Base-by-base conservation (phyloP, 371 early-diverging fungal species). In the Haplosporangium sp. region DNA sequence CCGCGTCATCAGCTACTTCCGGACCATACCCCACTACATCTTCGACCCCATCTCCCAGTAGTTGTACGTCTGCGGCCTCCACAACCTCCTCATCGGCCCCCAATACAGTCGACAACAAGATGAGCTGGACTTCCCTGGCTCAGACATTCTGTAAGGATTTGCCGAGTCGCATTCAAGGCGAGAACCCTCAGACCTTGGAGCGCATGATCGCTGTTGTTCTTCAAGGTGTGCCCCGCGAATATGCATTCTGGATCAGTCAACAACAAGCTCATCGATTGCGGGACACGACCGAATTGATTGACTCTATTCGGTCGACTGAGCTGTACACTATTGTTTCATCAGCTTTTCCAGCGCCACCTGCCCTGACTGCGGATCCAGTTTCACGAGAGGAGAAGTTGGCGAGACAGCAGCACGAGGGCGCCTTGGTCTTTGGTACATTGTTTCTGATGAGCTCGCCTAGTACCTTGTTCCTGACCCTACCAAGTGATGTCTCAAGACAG, bases 41-140 rank as follows among this genome's bases (percentile, higher is more conserved):
- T 41, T 21, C 37, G 12, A 8, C 58, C 0, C 12, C 74, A 52
- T n/a, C 55, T 11, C 12, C 6, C 12, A 21, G 45, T 23, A 43
- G 23, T 46, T 71, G 69, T 37, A 45, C 55, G n/a, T 62, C 69
- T 11, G 36, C 41, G 2, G 21, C 63, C 13, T 52, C 51, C 6
- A 41, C 50, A 6, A 36, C 63, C 12, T 62, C 57, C 11, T 46
- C 64, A 9, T 23, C 66, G 16, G 51, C 63, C 10, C 45, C 45
- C 10, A 38, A 71, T 40, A 62, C 62, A 1, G 43, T 66, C 21
- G 75, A 75, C 40, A 62, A 42, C 61, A 77, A 70, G 55, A 67
- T 77, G 77, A 74, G 76, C 68, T 81, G 82, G 82, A 81, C 79
- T 16, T 62, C 82, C 8, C 45, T 81, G 38, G 82, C 74, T 23